Conservation (phyloP, 1,284 basidiomycete genomes). For the Ustilago bromivora region DNA sequence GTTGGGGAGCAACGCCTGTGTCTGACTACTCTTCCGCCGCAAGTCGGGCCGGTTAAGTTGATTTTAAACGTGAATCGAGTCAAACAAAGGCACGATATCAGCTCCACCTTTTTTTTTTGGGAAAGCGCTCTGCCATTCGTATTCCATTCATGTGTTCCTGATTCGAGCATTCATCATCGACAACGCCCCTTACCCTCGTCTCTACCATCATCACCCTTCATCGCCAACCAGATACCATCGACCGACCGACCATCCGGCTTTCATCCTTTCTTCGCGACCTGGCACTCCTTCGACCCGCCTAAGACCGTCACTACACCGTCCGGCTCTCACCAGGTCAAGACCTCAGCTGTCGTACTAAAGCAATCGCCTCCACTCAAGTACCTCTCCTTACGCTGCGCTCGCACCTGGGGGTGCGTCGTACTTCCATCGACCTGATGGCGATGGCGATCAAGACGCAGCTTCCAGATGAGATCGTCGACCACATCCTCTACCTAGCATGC, state of each 20-base stretch:
- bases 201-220: background rate
- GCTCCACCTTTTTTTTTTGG: slow-evolving; percentile 16
- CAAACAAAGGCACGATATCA: background rate
- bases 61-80: background rate
- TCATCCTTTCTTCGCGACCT: background rate
- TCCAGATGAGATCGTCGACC: slow-evolving; percentile 56
- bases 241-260: background rate
- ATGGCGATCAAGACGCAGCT: slow-evolving; percentile 33
- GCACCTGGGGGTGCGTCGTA: background rate
- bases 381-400: background rate
- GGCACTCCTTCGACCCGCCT: background rate
- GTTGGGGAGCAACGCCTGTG: too few relatives aligned
- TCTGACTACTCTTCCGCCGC: background rate
- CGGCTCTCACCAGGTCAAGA: background rate
- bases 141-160: background rate
- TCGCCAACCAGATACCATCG: background rate
- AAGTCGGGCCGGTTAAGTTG: background rate
- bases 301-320: background rate
- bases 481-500: slow-evolving; percentile 54
- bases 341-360: background rate
- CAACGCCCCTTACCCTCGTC: background rate
- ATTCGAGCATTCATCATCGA: background rate
- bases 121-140: background rate
- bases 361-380: background rate
- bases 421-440: slow-evolving; percentile 11